Evolutionary conservation across 2,329 filamentous ascomycete genomes (phyloP).

Genomic region (Diplodia mutila): DNA sequence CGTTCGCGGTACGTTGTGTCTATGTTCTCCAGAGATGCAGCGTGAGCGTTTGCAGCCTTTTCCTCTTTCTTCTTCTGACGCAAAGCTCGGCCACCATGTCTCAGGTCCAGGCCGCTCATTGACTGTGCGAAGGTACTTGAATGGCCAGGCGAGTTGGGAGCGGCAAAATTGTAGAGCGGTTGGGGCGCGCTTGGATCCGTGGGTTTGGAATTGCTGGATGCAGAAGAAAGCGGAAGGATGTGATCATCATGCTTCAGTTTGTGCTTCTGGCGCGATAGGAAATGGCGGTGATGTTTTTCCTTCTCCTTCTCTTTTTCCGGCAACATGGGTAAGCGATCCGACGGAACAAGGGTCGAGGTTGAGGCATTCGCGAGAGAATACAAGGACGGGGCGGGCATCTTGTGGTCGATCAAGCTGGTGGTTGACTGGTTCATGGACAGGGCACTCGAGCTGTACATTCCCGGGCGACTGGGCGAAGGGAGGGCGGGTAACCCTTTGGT

Average conservation of each 20-base stretch:
- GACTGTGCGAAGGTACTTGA: conserved; percentile 75
- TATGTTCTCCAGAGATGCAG: conserved; percentile 38
- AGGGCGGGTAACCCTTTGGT: conserved; percentile 65
- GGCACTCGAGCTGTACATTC: conserved; percentile 65
- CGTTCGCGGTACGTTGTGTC: conserved; percentile 41
- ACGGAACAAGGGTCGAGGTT: conserved; percentile 73
- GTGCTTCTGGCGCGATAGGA: conserved; percentile 77
- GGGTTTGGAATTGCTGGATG: conserved; percentile 74
- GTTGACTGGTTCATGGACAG: conserved; percentile 71
- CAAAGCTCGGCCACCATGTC: conserved; percentile 75
- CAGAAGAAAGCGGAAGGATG: conserved; percentile 73
- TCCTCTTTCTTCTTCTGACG: conserved; percentile 71
- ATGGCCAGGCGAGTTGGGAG: conserved; percentile 72
- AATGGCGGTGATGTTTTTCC: conserved; percentile 75
- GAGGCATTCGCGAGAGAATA: conserved; percentile 79
- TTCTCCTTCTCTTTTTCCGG: conserved; percentile 62
- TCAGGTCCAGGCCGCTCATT: conserved; percentile 77
- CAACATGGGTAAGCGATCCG: conserved; percentile 50
- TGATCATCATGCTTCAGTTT: conserved; percentile 74
- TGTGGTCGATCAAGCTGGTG: conserved; percentile 67
- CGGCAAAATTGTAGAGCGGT: conserved; percentile 77
- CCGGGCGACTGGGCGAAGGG: conserved; percentile 73
- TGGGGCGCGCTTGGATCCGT: conserved; percentile 75
- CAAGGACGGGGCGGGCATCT: conserved; percentile 58
- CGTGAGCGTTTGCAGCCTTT: conserved; percentile 48